Evolutionary conservation across 2,329 filamentous ascomycete species (phyloP), one percentile per base, ranked within the genome.

Genomic region (Diaporthe australafricana): DNA sequence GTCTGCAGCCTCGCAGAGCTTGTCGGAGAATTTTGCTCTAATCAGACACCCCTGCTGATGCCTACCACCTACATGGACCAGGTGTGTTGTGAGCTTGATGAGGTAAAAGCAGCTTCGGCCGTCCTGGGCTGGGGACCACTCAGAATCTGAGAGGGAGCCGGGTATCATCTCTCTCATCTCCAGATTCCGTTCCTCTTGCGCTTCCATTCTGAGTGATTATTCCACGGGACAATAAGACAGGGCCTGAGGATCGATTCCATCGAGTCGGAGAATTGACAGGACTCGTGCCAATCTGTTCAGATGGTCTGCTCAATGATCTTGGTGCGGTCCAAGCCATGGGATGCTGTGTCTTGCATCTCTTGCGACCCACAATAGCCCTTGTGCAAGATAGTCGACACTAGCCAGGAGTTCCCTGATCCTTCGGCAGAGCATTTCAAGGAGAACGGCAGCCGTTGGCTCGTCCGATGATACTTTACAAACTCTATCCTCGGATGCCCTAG

Each of bases 21-120:
- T 76, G 75, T 85, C 84, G 83, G 83, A 85, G 82, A 81, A 83
- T 85, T 83, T 80, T 53, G 79, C 79, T 81, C 81, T 82, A 82
- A 83, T 84, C 81, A 82, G 78, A 79, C 77, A 77, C 78, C 80
- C 81, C 78, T 81, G 80, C 79, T 81, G 76, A 79, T 78, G 77
- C 79, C 40, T 69, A 50, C 60, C 45, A 65, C 79, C 75, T 76
- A 77, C 78, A 81, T 80, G 81, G 79, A 77, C 70, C 74, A 74
- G 75, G 75, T 55, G 35, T 52, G 69, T 52, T 69, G 57, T 55
- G 72, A 73, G 70, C 72, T 68, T 68, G 70, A 70, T 71, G 65
- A 67, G 53, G 30, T 69, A 56, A 63, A 69, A 67, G 55, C 56
- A 68, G 68, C 66, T 66, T 35, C 42, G 52, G 42, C 68, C 68